These are phyloP conservation scores for Trametes sanguinea DNA, from an alignment of 768 basidiomycete genomes.

Conservation along the genomic window DNA sequence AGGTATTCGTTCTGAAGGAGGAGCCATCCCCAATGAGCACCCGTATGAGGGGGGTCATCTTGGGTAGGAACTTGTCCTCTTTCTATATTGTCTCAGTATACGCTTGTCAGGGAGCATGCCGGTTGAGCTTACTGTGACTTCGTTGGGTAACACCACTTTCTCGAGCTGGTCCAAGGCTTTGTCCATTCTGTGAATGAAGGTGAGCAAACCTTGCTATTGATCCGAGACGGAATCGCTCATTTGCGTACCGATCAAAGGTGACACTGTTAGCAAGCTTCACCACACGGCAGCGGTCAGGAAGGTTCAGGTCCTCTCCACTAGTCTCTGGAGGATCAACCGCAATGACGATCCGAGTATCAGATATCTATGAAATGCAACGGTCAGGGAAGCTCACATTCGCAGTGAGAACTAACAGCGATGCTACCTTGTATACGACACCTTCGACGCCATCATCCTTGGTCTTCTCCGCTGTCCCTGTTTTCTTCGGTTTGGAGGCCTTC, in stretches of 20 bases:
- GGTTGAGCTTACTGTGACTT: conserved; percentile 15
- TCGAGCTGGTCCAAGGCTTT: conserved; percentile 73
- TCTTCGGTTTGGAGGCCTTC: conserved; percentile 49
- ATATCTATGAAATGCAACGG: conserved; percentile 50
- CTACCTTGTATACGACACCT: conserved; percentile 86
- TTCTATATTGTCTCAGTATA: conserved; percentile 25
- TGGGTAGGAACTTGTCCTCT: conserved; percentile 45
- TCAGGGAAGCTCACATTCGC: neutral
- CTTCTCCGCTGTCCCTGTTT: conserved; percentile 37
- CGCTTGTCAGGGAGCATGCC: neutral
- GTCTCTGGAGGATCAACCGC: conserved; percentile 70
- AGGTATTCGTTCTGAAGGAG: conserved; percentile 43
- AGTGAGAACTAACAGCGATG: neutral
- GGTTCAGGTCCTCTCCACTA: conserved; percentile 63
- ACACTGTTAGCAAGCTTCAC: conserved; percentile 91
- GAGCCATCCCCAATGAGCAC: conserved; percentile 74
- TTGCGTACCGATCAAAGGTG: conserved; percentile 79
- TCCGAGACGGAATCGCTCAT: too few relatives aligned
- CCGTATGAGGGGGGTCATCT: conserved; percentile 54
- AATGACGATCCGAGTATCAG: conserved; percentile 78
- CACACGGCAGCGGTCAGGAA: conserved; percentile 83
- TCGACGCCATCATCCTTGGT: conserved; percentile 51
- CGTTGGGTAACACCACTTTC: conserved; percentile 36
- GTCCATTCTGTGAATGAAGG: conserved; percentile 66
- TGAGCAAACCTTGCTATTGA: too few relatives aligned